These are phyloP conservation scores for Metschnikowia corniflorae DNA, from an alignment of 805 yeast species.

Conservation along the genomic window DNA sequence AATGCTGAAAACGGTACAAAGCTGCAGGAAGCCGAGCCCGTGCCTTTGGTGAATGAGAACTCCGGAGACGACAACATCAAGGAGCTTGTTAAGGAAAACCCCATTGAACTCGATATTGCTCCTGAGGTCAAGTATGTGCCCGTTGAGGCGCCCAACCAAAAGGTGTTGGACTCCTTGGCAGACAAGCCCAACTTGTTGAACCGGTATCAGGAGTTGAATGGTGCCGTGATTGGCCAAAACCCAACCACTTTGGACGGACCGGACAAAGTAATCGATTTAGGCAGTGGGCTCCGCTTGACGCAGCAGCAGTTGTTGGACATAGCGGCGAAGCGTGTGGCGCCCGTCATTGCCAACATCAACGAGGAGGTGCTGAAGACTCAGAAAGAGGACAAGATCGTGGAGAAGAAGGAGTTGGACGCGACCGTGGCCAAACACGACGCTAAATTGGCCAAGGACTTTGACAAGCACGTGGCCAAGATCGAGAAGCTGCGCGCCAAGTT, in stretches of 20 bases:
- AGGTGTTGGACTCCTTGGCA: constrained; percentile 34
- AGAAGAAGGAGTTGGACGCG: constrained; percentile 35
- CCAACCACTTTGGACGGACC: constrained; percentile 46
- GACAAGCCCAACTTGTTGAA: constrained; percentile 48
- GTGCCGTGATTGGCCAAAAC: constrained; percentile 45
- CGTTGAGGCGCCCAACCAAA: constrained; percentile 33
- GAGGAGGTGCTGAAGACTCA: constrained; percentile 45
- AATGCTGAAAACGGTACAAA: not conserved
- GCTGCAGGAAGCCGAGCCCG: constrained; percentile 2
- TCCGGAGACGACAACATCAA: constrained; percentile 27
- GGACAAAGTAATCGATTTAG: constrained; percentile 47
- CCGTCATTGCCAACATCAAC: constrained; percentile 49
- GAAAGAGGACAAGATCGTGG: constrained; percentile 41
- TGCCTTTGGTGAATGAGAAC: constrained; percentile 5
- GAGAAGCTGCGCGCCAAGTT: constrained; percentile 37
- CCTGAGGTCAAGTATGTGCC: constrained; percentile 35
- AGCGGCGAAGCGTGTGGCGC: constrained; percentile 54
- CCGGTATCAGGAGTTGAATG: constrained; percentile 48
- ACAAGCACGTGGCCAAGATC: constrained; percentile 35
- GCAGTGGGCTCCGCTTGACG: constrained; percentile 52
- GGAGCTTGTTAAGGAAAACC: constrained; percentile 26
- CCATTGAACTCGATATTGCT: constrained; percentile 34
- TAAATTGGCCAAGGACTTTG: constrained; percentile 35
- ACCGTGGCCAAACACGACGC: constrained; percentile 34
- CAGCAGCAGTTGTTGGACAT: constrained; percentile 54